Base-by-base conservation (phyloP, 495 filamentous ascomycete species). In the Lasiosphaeria ovina region DNA sequence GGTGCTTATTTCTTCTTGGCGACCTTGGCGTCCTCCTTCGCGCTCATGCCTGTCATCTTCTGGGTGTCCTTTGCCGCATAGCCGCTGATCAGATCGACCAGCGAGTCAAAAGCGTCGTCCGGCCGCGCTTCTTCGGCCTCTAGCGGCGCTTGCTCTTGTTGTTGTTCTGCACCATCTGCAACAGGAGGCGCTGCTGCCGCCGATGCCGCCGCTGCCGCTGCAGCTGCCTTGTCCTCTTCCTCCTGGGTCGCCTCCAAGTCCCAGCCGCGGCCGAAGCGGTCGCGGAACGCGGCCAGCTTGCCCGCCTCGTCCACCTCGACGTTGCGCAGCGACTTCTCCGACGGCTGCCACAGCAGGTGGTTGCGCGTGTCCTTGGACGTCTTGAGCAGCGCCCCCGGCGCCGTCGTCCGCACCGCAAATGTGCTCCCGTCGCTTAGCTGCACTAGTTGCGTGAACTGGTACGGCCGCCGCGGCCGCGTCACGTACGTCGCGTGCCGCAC, bases 271-370 rank as follows among this genome's bases (percentile, higher is more conserved):
- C 94, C 94, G 79, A 91, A 98, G 58, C 86, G 82, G 61, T 81
- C 81, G 55, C 94, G 79, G 80, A 98, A 98, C 40, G 90, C 89
- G 54, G 85, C 86, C 66, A 98, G 74, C 68, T 89, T 86, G 34
- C 94, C 94, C 31, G 94, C 95, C 85, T 98, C 94, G 70, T 98
- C 94, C 61, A 93, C 86, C 74, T 98, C 95, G 57, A 97, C 82
- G 68, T 92, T 95, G 69, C 86, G 76, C 71, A 98, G 76, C 57
- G 87, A 86, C 70, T 85, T 84, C 60, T 85, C 83, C 40, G 79
- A 83, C 3, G 94, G 95, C 72, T 98, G 94, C 94, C 94, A 98
- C 35, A 97, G 74, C 4, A 87, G 77, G 60, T 90, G 85, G 80
- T 98, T 98, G 64, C 90, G 85, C 51, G 85, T 88, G 81, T 98